These are phyloP conservation scores for Ramularia endophylla DNA, from an alignment of 2,329 filamentous ascomycete species.

Conservation along the genomic window DNA sequence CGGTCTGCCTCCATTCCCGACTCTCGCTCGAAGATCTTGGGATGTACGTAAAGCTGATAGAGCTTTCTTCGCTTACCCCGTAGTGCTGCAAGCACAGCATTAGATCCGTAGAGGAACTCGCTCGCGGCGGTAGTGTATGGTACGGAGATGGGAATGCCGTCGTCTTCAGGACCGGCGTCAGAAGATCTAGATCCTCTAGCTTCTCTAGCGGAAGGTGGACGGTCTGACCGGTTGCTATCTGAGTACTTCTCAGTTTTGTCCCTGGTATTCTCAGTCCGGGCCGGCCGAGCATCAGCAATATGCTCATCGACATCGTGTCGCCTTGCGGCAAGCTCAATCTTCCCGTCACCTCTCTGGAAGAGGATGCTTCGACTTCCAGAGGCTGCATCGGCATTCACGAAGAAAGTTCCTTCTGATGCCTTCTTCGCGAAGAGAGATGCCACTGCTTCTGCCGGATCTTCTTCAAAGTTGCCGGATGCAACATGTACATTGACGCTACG, in stretches of 20 bases:
- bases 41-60: conserved; percentile 72
- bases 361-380: not conserved
- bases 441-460: conserved; percentile 13
- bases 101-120: conserved; percentile 83
- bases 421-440: conserved; percentile 14
- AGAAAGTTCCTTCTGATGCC: conserved; percentile 14
- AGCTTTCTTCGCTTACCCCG: conserved; percentile 62
- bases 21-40: conserved; percentile 15
- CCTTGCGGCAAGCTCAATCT: conserved; percentile 2
- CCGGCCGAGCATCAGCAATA: not conserved
- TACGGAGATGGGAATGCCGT: conserved; percentile 40
- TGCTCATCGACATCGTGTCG: not conserved
- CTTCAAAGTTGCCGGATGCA: conserved; percentile 13
- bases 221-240: too few relatives aligned
- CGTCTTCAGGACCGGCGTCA: conserved; percentile 9
- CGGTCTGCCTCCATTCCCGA: conserved; percentile 3
- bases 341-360: conserved; percentile 3
- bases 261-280: not conserved
- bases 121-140: conserved; percentile 80
- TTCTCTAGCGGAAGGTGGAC: not conserved
- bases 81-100: conserved; percentile 74
- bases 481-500: conserved; percentile 11
- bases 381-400: conserved; percentile 1
- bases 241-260: not conserved
- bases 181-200: conserved; percentile 1